Percentiles rank a stretch among this genome's conserved stretches.
Conservation (phyloP, 2,329 filamentous ascomycete species). For the Nemania sp. region DNA sequence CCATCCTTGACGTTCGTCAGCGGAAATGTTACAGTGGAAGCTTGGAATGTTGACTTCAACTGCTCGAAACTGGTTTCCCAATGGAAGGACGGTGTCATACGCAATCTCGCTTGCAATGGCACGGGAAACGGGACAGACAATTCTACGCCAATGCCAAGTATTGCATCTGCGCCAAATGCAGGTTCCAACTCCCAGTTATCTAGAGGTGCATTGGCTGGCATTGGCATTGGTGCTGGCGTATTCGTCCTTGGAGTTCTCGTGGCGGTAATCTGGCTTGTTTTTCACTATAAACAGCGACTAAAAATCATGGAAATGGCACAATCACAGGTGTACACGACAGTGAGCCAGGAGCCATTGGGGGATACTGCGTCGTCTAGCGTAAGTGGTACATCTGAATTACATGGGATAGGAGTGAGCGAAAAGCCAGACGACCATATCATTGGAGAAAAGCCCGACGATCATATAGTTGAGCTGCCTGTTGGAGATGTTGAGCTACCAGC, state of each 20-base stretch:
- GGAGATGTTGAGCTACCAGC: conserved; percentile 5
- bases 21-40: conserved; percentile 26
- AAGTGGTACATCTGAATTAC: too few relatives aligned
- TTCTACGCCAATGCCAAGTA: neutral
- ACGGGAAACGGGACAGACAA: conserved; percentile 12
- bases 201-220: conserved; percentile 18
- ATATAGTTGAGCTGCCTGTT: conserved; percentile 13
- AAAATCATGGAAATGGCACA: conserved; percentile 10
- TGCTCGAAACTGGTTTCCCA: conserved; percentile 34
- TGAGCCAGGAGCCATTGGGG: too few relatives aligned
- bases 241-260: conserved; percentile 13
- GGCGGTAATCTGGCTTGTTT: conserved; percentile 18
- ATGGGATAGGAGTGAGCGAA: neutral
- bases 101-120: conserved; percentile 25
- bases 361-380: too few relatives aligned
- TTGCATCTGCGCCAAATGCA: neutral
- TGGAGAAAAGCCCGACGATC: conserved; percentile 19
- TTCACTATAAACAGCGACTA: conserved; percentile 3
- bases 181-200: conserved; percentile 9
- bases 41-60: conserved; percentile 35
- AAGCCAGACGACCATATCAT: too few relatives aligned
- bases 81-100: conserved; percentile 13
- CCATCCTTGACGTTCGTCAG: conserved; percentile 17
- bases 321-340: too few relatives aligned
- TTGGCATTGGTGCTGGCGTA: conserved; percentile 18